Evolutionary conservation across 805 yeast genomes (phyloP), one percentile per base, ranked within the genome.

Genomic region (Saccharomycopsis oosterbeekiorum): DNA sequence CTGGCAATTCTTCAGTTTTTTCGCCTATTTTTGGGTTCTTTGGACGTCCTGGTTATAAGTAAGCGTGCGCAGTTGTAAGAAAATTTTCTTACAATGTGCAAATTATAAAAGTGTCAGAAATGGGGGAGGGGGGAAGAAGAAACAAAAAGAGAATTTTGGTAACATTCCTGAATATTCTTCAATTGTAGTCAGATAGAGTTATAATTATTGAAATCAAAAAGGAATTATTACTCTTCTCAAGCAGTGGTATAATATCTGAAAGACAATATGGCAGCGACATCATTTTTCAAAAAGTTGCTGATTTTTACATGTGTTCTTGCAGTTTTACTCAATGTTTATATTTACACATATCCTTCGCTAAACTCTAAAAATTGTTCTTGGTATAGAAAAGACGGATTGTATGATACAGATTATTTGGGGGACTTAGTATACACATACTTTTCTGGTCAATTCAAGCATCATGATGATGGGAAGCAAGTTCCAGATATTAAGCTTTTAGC

Each of bases 271-370:
- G 53, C 53, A 21, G 53, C 53, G n/a, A 47, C 19, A 47, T 47
- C 53, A 47, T 9, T 24, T 19, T 2, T 47, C 4, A 47, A 47
- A 21, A 47, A 47, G 24, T 47, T 47, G 53, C 53, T 47, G 53
- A 47, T 47, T 47, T 47, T 47, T 12, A 47, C 53, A 6, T 65
- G 72, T 1, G 9, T 68, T 1, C 37, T 75, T 9, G 77, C 91
- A 0, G 54, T 80, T 0, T 51, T 76, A 1, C 72, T 85, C 56
- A 88, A 89, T 67, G 58, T 80, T 1, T 88, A 87, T 70, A 81
- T 89, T 9, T 87, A 84, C 74, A 83, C 89, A 36, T 91, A 89
- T 69, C 96, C 96, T 0, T 85, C 89, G 43, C 64, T 86, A 15
- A 71, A 76, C 59, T 70, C 84, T 0, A 70, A 70, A 12, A 71